phyloP scores from a whole-genome alignment of 768 basidiomycete genomes.

The Tylopilus felleus region DNA sequence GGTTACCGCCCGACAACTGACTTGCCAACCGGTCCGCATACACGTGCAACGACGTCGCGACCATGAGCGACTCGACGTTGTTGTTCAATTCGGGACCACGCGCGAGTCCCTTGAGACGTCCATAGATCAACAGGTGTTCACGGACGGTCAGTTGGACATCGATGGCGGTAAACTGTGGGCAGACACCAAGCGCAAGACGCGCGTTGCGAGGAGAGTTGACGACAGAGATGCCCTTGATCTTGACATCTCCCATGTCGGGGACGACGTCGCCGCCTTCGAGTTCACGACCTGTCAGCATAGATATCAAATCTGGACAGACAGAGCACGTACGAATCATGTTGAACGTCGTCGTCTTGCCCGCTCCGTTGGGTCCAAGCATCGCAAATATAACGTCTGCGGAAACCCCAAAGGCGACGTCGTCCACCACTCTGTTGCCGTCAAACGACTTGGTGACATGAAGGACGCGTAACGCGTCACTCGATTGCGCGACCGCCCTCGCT shows the following conservation, averaged over 20 bases:
- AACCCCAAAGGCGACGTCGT: slow-evolving; percentile 71
- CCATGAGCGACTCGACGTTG: slow-evolving; percentile 57
- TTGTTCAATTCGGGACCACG: slow-evolving; percentile 45
- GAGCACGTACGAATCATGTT: slow-evolving; percentile 66
- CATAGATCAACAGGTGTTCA: slow-evolving; percentile 71
- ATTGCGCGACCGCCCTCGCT: slow-evolving; percentile 43
- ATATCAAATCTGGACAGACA: background rate
- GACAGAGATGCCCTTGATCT: slow-evolving; percentile 65
- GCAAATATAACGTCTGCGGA: slow-evolving; percentile 63
- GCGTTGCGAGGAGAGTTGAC: slow-evolving; percentile 60
- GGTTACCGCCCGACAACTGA: slow-evolving; percentile 76
- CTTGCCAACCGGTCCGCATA: slow-evolving; percentile 73
- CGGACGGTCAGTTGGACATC: slow-evolving; percentile 74
- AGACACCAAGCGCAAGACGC: slow-evolving; percentile 71
- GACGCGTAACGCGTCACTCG: slow-evolving; percentile 62
- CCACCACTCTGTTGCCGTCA: slow-evolving; percentile 54
- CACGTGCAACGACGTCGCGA: slow-evolving; percentile 50
- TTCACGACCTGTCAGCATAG: background rate
- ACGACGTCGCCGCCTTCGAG: slow-evolving; percentile 61
- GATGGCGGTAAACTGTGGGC: slow-evolving; percentile 83
- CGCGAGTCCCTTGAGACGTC: slow-evolving; percentile 65
- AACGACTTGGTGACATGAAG: slow-evolving; percentile 62
- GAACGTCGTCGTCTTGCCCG: slow-evolving; percentile 80
- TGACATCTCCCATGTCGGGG: slow-evolving; percentile 66
- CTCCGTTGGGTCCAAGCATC: slow-evolving; percentile 78